A percentile compares a stretch with the other conserved stretches of the same genome.
Conservation (phyloP, 768 basidiomycete genomes). For the Trametopsis cervina region DNA sequence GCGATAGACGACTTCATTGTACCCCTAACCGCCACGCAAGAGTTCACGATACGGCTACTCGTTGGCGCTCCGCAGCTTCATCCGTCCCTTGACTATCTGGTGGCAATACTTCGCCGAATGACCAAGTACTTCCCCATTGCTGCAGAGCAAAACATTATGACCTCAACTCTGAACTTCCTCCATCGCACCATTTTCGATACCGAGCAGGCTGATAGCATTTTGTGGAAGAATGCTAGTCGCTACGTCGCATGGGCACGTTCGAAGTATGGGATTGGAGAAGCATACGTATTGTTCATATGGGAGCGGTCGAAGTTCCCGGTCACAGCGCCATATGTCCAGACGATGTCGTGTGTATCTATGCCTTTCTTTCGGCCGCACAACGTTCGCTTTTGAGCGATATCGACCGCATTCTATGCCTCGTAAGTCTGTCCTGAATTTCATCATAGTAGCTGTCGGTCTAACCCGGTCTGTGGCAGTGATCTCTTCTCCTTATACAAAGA, state of each 20-base stretch:
- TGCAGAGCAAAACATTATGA: conserved; percentile 28
- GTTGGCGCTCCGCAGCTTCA: conserved; percentile 6
- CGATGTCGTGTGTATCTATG: conserved; percentile 26
- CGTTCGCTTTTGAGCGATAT: background rate
- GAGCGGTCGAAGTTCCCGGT: conserved; percentile 23
- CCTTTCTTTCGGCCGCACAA: background rate
- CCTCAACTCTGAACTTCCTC: conserved; percentile 28
- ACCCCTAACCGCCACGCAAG: background rate
- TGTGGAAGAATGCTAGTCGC: conserved; percentile 15
- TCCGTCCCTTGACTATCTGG: conserved; percentile 19
- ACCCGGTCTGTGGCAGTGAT: conserved; percentile 6
- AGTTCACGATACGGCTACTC: conserved; percentile 5
- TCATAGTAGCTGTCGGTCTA: background rate
- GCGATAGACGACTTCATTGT: conserved; percentile 12
- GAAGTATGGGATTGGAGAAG: conserved; percentile 27
- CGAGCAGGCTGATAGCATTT: conserved; percentile 23
- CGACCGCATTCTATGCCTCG: conserved; percentile 16
- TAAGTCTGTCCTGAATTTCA: conserved; percentile 23
- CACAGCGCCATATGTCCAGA: conserved; percentile 28
- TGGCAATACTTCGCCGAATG: conserved; percentile 24
- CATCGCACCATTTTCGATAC: conserved; percentile 27
- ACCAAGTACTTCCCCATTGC: conserved; percentile 22
- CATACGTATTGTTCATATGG: conserved; percentile 30
- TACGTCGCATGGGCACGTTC: conserved; percentile 22
- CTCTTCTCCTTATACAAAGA: conserved; percentile 15